Conservation (phyloP, 2,329 filamentous ascomycete genomes). For the Alternaria sp. region DNA sequence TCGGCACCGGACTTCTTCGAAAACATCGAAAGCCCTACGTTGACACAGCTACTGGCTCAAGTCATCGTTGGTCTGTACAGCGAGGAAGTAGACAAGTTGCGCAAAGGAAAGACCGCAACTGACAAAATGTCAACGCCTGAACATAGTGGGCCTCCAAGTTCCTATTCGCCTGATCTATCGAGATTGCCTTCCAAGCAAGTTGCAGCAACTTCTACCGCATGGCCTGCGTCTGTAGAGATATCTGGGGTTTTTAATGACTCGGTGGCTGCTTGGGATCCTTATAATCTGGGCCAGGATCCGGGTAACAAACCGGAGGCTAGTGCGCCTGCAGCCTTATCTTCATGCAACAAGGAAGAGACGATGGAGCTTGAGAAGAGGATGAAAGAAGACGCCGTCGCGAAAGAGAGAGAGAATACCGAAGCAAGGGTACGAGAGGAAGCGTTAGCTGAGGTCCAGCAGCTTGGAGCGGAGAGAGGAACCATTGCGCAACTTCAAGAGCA, state of each 20-base stretch:
- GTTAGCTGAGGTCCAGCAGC: neutral
- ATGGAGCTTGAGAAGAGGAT: too few relatives aligned
- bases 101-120: neutral
- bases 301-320: neutral
- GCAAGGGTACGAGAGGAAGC: neutral
- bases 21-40: constrained; percentile 9
- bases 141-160: too few relatives aligned
- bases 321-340: neutral
- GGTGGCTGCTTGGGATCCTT: neutral
- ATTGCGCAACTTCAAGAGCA: neutral
- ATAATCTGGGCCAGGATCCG: neutral
- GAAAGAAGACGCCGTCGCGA: too few relatives aligned
- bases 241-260: neutral
- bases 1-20: constrained; percentile 7
- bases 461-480: neutral
- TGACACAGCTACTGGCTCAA: constrained; percentile 5
- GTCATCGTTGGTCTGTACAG: constrained; percentile 1
- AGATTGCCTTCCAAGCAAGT: fast-evolving
- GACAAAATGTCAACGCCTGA: neutral
- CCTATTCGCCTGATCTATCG: neutral
- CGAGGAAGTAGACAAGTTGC: constrained; percentile 3
- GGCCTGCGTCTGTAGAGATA: neutral
- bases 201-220: neutral
- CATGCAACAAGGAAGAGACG: neutral
- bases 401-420: neutral